These are phyloP conservation scores for Kernera saxatilis DNA, from an alignment of 345 rosid species.

Conservation along the genomic window DNA sequence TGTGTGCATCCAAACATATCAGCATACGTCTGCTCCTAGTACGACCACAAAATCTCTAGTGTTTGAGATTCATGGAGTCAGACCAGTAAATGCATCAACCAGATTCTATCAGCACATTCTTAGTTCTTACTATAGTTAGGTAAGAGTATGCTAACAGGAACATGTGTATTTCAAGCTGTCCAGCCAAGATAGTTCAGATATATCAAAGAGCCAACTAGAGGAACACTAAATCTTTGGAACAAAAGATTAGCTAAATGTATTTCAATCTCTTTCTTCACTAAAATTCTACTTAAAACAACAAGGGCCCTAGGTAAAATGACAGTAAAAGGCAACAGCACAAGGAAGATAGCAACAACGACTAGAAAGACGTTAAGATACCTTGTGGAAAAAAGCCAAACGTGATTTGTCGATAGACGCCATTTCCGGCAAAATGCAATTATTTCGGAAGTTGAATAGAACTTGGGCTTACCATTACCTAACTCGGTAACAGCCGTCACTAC, in stretches of 20 bases:
- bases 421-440: constrained; percentile 77
- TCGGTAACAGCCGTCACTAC: constrained; percentile 97
- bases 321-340: not conserved
- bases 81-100: not conserved
- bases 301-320: not conserved
- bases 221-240: not conserved
- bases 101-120: not conserved
- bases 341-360: not conserved
- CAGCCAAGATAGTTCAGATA: not conserved
- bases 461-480: constrained; percentile 84
- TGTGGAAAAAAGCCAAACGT: constrained; percentile 88
- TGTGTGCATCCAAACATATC: constrained; percentile 2
- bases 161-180: not conserved
- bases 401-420: constrained; percentile 93
- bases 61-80: not conserved
- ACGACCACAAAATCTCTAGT: not conserved
- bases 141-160: not conserved
- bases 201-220: constrained; percentile 1
- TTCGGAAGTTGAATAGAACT: constrained; percentile 91
- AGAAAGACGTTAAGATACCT: constrained; percentile 44
- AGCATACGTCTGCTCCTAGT: not conserved
- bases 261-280: not conserved
- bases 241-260: not conserved
- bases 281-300: not conserved
- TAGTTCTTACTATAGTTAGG: not conserved